These are phyloP conservation scores for Ascodesmis nigricans DNA, from an alignment of 495 filamentous ascomycete genomes.

Conservation along the genomic window DNA sequence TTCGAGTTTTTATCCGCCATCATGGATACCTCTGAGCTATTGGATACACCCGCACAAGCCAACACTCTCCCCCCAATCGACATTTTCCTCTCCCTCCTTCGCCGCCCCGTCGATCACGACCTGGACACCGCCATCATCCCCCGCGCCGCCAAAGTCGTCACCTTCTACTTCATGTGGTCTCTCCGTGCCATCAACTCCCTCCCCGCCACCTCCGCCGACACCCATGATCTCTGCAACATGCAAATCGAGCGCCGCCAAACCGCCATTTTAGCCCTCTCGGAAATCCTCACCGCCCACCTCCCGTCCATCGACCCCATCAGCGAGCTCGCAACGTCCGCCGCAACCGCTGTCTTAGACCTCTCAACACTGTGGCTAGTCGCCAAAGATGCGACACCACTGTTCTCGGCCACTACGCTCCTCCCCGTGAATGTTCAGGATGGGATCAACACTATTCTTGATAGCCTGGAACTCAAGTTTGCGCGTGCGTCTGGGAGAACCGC, in stretches of 20 bases:
- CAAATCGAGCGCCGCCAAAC: too few relatives aligned
- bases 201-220: too few relatives aligned
- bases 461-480: conserved; percentile 52
- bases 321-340: conserved; percentile 33
- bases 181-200: conserved; percentile 30
- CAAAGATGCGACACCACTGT: too few relatives aligned
- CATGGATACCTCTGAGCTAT: conserved; percentile 45
- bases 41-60: conserved; percentile 35
- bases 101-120: conserved; percentile 41
- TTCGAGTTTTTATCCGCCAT: conserved; percentile 67
- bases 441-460: conserved; percentile 49
- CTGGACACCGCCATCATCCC: conserved; percentile 54
- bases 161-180: conserved; percentile 95
- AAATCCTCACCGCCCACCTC: too few relatives aligned
- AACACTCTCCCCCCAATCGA: conserved; percentile 38
- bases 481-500: conserved; percentile 42
- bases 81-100: conserved; percentile 43
- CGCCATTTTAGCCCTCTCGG: too few relatives aligned
- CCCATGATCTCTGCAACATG: too few relatives aligned
- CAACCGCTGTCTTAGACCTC: conserved; percentile 54
- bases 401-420: too few relatives aligned
- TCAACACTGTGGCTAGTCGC: conserved; percentile 51
- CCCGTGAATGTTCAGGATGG: conserved; percentile 34
- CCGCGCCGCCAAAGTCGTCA: conserved; percentile 44
- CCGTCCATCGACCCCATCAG: conserved; percentile 29